phyloP scores from a whole-genome alignment of 2,329 filamentous ascomycete species.

The Penicillium brevicompactum region DNA sequence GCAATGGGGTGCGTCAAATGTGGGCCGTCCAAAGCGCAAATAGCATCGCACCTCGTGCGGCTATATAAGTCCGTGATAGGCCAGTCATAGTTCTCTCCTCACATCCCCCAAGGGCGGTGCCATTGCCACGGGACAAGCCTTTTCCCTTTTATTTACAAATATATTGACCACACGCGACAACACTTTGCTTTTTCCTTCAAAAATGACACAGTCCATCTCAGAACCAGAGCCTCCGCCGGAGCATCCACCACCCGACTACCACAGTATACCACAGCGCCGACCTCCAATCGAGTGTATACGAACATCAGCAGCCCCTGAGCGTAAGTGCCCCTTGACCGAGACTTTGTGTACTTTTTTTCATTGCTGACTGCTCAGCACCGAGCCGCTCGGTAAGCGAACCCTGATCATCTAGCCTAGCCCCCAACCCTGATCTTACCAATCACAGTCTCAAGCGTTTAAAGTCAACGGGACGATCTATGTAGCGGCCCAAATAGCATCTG shows the following conservation, averaged over 20 bases:
- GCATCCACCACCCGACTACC: background rate
- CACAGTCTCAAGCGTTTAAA: slow-evolving; percentile 5
- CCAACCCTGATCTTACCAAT: background rate
- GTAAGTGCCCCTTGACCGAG: background rate
- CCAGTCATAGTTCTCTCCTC: background rate
- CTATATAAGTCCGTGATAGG: background rate
- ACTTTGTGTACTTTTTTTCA: background rate
- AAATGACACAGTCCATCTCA: background rate
- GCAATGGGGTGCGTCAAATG: background rate
- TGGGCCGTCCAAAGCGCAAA: background rate
- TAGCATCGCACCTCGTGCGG: background rate
- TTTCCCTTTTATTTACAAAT: background rate
- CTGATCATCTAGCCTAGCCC: background rate
- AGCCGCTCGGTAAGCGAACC: slow-evolving; percentile 2
- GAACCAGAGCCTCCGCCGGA: background rate
- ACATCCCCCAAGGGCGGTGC: background rate
- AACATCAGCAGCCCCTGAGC: background rate
- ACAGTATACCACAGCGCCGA: background rate
- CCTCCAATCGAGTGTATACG: slow-evolving; percentile 1
- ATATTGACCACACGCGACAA: background rate
- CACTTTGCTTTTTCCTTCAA: background rate
- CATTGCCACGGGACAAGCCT: background rate
- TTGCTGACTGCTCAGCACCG: background rate
- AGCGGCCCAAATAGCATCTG: background rate
- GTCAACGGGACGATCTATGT: slow-evolving; percentile 4